These are phyloP conservation scores for Protomyces inundatus DNA, from an alignment of 1,139 yeast species.

Conservation along the genomic window DNA sequence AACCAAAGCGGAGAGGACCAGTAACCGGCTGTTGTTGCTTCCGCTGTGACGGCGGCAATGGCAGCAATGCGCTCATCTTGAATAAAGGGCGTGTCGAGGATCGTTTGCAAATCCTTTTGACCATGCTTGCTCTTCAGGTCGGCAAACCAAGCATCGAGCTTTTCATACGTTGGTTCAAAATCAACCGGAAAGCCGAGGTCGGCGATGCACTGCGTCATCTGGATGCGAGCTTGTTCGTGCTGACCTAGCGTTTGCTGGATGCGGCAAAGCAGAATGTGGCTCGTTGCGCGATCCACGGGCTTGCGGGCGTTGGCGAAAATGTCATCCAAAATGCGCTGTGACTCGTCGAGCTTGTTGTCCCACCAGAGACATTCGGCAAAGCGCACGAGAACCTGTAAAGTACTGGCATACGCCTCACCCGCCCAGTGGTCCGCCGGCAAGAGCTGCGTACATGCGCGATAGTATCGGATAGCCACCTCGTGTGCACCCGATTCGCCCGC, in stretches of 20 bases:
- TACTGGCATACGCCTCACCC: constrained; percentile 27
- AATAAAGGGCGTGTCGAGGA: constrained; percentile 8
- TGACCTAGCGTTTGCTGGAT: constrained; percentile 22
- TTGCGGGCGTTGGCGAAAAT: not conserved
- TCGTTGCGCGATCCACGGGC: constrained; percentile 1
- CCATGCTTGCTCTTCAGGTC: constrained; percentile 10
- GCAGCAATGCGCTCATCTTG: constrained; percentile 2
- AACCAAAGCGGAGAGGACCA: constrained; percentile 26
- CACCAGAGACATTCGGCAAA: constrained; percentile 28
- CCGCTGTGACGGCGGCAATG: constrained; percentile 12
- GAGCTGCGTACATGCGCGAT: constrained; percentile 25
- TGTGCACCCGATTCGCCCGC: constrained; percentile 27
- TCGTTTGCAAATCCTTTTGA: constrained; percentile 20
- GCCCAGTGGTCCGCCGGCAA: constrained; percentile 28
- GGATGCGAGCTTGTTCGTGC: constrained; percentile 1
- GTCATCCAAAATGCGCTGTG: constrained; percentile 7
- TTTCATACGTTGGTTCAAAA: not conserved
- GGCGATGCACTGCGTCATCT: not conserved
- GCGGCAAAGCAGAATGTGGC: constrained; percentile 11
- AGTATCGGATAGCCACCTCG: constrained; percentile 23
- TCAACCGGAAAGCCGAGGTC: constrained; percentile 8
- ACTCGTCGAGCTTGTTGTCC: constrained; percentile 25
- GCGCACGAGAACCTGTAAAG: constrained; percentile 17
- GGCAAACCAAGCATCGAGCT: constrained; percentile 16
- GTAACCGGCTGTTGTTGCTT: constrained; percentile 20